A percentile compares a stretch with the other conserved stretches of the same genome.
phyloP scores from a whole-genome alignment of 164 flowering plant genomes.

The Piper longum region DNA sequence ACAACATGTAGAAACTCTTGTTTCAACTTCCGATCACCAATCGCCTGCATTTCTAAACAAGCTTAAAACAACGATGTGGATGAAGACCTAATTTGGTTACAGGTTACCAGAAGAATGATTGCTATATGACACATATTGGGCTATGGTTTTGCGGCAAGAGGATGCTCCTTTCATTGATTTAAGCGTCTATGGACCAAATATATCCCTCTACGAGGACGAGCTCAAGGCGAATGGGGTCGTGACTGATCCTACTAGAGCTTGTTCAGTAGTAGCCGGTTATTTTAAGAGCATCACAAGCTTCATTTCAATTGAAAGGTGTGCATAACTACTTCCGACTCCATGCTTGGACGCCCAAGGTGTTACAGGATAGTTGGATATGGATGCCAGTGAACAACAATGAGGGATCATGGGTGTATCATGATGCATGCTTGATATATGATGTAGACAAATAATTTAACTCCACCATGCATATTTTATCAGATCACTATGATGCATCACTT shows the following conservation, averaged over 20 bases:
- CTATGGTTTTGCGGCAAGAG: neutral
- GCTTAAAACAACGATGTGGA: constrained; percentile 5
- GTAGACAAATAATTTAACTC: neutral
- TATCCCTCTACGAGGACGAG: constrained; percentile 1
- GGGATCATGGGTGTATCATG: neutral
- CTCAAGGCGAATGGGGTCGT: constrained; percentile 10
- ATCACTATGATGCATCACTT: neutral
- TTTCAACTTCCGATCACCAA: neutral
- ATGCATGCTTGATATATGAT: neutral
- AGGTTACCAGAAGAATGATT: constrained; percentile 8
- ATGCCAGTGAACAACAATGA: neutral
- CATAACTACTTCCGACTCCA: neutral
- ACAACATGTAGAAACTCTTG: neutral
- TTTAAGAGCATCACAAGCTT: neutral
- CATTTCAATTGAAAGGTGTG: neutral
- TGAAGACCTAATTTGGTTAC: constrained; percentile 15
- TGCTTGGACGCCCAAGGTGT: neutral
- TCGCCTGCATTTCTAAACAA: neutral
- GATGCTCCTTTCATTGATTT: constrained; percentile 16
- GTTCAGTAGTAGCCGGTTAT: neutral
- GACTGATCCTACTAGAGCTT: neutral
- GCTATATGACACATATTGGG: constrained; percentile 10
- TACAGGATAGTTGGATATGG: neutral
- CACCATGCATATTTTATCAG: neutral
- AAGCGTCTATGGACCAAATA: constrained; percentile 2